These are phyloP conservation scores for Ormosia semicastrata DNA, from an alignment of 306 rosid genomes.

Conservation along the genomic window DNA sequence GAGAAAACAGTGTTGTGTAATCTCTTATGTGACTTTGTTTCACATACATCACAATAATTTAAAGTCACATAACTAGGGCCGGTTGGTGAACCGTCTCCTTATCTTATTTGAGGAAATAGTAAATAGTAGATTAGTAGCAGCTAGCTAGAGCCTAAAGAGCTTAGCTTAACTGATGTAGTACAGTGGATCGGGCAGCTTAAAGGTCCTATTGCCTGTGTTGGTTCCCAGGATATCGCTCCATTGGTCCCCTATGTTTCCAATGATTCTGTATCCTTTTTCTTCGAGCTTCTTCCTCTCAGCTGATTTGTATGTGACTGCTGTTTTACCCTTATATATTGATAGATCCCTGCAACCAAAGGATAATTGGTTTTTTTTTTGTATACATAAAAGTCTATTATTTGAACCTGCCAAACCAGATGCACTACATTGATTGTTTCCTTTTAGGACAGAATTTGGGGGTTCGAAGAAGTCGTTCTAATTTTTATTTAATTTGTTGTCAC, in stretches of 20 bases:
- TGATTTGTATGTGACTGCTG: constrained; percentile 52
- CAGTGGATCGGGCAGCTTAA: constrained; percentile 69
- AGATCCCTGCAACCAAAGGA: constrained; percentile 31
- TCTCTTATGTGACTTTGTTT: background rate
- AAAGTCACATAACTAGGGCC: background rate
- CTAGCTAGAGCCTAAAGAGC: background rate
- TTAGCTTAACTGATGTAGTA: constrained; percentile 53
- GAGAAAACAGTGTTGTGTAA: background rate
- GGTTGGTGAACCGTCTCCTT: background rate
- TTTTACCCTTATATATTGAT: constrained; percentile 2
- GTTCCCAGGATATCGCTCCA: constrained; percentile 66
- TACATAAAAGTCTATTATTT: no score
- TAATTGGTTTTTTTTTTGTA: background rate
- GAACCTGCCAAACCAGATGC: no score
- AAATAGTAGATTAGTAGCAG: background rate
- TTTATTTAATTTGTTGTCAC: no score
- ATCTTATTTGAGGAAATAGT: background rate
- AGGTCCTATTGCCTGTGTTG: constrained; percentile 45
- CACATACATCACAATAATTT: background rate
- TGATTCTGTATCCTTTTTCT: constrained; percentile 42
- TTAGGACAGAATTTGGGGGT: no score
- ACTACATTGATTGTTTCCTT: no score
- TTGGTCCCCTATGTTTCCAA: constrained; percentile 72
- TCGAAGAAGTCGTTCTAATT: no score
- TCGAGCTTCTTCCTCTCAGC: constrained; percentile 41